Percentiles rank a stretch among this genome's conserved stretches.
phyloP scores from a whole-genome alignment of 192 early-diverging fungal species.

The Mortierella hygrophila region DNA sequence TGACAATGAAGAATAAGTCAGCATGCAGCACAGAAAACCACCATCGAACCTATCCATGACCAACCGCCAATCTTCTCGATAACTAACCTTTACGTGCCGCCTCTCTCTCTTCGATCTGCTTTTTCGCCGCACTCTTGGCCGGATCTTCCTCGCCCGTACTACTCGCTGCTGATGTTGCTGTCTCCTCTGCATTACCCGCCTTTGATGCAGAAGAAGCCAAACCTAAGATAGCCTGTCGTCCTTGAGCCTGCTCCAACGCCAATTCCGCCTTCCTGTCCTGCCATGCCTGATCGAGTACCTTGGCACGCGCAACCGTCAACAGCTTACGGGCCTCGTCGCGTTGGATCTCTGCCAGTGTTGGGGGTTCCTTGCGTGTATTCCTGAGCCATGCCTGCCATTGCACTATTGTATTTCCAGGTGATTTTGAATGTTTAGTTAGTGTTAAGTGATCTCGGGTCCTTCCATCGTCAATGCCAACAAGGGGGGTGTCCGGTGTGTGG shows the following conservation, averaged over 20 bases:
- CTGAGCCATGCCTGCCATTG: conserved; percentile 57
- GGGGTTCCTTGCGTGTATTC: conserved; percentile 38
- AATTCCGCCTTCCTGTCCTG: conserved; percentile 50
- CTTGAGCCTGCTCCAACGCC: conserved; percentile 45
- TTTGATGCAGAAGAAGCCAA: conserved; percentile 13
- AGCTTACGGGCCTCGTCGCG: conserved; percentile 45
- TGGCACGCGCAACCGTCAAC: conserved; percentile 41
- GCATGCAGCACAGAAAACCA: background rate
- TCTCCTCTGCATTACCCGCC: background rate
- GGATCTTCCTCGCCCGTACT: conserved; percentile 5
- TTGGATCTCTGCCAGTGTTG: conserved; percentile 45
- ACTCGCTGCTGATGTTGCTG: background rate
- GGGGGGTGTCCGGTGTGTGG: too few relatives aligned
- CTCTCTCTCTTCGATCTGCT: conserved; percentile 51
- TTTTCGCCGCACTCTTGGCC: conserved; percentile 42
- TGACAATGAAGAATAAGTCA: background rate
- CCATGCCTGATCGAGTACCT: conserved; percentile 50
- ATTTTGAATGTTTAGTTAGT: background rate
- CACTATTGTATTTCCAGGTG: conserved; percentile 1
- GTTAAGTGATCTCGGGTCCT: background rate
- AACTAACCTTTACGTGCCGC: conserved; percentile 46
- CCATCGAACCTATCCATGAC: background rate
- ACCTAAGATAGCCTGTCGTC: conserved; percentile 21
- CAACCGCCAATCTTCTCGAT: background rate
- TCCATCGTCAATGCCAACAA: too few relatives aligned